A percentile compares a stretch with the other conserved stretches of the same genome.
These are phyloP conservation scores for Styphnolobium japonicum DNA, from an alignment of 306 rosid species.

Conservation along the genomic window DNA sequence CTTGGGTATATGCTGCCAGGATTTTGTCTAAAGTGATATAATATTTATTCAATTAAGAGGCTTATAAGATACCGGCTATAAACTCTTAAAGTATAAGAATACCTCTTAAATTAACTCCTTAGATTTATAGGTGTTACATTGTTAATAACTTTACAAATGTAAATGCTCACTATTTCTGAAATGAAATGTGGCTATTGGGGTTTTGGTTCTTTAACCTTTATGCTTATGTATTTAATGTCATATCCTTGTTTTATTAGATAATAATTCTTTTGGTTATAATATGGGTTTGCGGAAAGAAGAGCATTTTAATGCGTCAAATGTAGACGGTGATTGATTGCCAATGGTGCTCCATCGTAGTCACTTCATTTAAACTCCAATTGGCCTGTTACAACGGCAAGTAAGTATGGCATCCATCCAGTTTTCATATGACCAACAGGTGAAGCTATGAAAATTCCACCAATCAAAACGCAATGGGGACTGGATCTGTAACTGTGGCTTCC, in stretches of 20 bases:
- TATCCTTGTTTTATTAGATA: constrained; percentile 41
- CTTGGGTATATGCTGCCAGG: too few species aligned
- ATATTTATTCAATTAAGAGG: too few species aligned
- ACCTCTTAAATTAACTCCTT: too few species aligned
- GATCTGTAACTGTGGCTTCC: constrained; percentile 93
- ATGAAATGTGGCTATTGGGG: neutral
- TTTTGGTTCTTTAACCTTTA: neutral
- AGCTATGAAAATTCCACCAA: constrained; percentile 46
- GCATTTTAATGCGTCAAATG: constrained; percentile 92
- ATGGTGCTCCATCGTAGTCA: too few species aligned
- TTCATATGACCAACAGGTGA: constrained; percentile 53
- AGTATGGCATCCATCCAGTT: constrained; percentile 60
- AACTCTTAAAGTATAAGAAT: too few species aligned
- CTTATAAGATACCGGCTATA: too few species aligned
- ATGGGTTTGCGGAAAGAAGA: constrained; percentile 98
- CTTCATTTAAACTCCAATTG: too few species aligned
- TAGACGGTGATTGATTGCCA: constrained; percentile 73
- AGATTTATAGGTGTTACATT: too few species aligned
- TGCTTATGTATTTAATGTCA: constrained; percentile 11
- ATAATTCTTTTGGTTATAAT: constrained; percentile 74
- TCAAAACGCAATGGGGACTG: constrained; percentile 84
- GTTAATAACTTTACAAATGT: neutral
- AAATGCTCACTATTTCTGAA: neutral
- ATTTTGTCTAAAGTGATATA: too few species aligned
- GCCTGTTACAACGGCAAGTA: too few species aligned